These are phyloP conservation scores for Pelagomonas calceolata DNA, from an alignment of 108 stramenopile genomes.

Conservation along the genomic window DNA sequence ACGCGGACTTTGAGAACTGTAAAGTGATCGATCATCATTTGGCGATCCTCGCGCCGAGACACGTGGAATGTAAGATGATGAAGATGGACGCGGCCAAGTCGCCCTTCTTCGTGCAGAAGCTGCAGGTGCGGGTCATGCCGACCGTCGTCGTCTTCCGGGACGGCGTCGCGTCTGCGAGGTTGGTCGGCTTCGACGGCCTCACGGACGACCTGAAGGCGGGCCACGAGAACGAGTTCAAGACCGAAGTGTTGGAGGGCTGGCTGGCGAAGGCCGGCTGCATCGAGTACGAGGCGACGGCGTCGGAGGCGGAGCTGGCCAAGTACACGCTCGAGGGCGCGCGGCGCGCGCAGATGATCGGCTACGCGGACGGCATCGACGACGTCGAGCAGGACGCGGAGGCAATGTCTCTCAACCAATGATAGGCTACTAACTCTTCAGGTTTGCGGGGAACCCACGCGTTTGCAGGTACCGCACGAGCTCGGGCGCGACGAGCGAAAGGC, in stretches of 20 bases:
- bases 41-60: slow-evolving; percentile 50
- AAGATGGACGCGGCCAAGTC: slow-evolving; percentile 85
- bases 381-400: neutral
- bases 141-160: slow-evolving; percentile 62
- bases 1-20: slow-evolving; percentile 83
- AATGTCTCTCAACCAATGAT: no score
- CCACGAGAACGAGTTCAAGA: neutral
- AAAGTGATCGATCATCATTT: slow-evolving; percentile 93
- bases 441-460: no score
- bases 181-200: slow-evolving; percentile 33
- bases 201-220: slow-evolving; percentile 6
- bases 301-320: neutral
- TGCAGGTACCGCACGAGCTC: no score
- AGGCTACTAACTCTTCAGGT: no score
- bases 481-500: no score
- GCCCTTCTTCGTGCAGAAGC: slow-evolving; percentile 89
- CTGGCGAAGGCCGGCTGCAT: neutral
- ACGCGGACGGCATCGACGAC: neutral
- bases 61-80: slow-evolving; percentile 77
- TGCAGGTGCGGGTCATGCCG: slow-evolving; percentile 60
- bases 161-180: slow-evolving; percentile 44
- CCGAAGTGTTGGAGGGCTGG: neutral
- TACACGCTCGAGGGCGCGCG: neutral
- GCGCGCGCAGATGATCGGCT: neutral
- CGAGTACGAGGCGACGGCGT: neutral